Evolutionary conservation across 2,329 filamentous ascomycete species (phyloP).

Genomic region (Hymenoscyphus repandus): DNA sequence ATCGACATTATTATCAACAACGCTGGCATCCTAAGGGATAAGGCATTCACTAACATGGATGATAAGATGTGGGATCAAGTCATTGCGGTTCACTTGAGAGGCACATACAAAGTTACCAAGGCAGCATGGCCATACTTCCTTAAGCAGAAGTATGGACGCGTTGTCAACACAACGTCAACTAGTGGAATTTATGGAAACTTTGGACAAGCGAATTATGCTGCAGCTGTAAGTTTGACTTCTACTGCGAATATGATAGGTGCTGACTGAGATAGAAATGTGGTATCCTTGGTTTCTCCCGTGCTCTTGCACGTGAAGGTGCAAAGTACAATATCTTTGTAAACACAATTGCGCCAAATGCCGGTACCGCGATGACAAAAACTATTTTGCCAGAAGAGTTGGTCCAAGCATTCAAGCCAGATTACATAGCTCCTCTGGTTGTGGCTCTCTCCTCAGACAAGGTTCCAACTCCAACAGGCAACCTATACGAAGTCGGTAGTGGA

Average conservation of each 20-base stretch:
- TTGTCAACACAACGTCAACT: constrained; percentile 95
- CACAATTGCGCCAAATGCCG: constrained; percentile 95
- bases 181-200: constrained; percentile 99
- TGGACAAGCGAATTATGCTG: constrained; percentile 95
- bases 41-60: constrained; percentile 97
- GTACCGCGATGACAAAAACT: constrained; percentile 88
- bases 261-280: constrained; percentile 62
- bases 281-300: constrained; percentile 92
- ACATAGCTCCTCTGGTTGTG: constrained; percentile 89
- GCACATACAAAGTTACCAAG: constrained; percentile 96
- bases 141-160: constrained; percentile 96
- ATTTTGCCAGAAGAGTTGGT: constrained; percentile 97
- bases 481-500: constrained; percentile 93
- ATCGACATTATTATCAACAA: constrained; percentile 98
- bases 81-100: constrained; percentile 84
- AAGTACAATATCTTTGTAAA: constrained; percentile 99
- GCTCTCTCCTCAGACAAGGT: constrained; percentile 81
- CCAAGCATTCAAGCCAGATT: constrained; percentile 98
- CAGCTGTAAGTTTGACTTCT: constrained; percentile 58
- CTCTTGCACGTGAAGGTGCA: constrained; percentile 83
- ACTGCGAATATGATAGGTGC: constrained; percentile 27
- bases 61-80: constrained; percentile 91
- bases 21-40: constrained; percentile 94
- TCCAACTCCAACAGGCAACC: constrained; percentile 76
- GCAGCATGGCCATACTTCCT: constrained; percentile 96